Evolutionary conservation across 345 rosid genomes (phyloP), one percentile per base, ranked within the genome.

Genomic region (Pistacia vera): DNA sequence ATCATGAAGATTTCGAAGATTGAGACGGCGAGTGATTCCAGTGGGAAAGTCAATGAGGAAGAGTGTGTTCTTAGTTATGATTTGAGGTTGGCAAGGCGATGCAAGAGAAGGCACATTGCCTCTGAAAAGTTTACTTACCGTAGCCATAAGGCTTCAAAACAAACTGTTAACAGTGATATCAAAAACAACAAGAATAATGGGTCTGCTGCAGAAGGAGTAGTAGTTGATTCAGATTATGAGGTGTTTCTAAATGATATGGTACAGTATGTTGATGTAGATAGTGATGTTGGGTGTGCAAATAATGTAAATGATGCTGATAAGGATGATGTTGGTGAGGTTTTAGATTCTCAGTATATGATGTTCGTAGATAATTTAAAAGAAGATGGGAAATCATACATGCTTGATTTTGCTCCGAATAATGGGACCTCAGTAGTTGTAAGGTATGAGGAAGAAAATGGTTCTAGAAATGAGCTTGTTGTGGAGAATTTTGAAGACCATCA

Each of bases 361-460:
- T 85, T 88, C 78, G 74, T 82, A 65, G 77, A 83, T 57, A 82
- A 85, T 57, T 55, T 81, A 10, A 81, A 76, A 71, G 78, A 16
- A 72, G 79, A 84, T 61, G 78, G 76, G 44, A 44, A 41, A 59
- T 82, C 89, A 41, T 83, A 76, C 66, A 65, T 76, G 22, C 75
- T 81, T 33, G 79, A 78, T 65, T 44, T 71, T 68, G 66, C 84
- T 16, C 17, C 71, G 17, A 44, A 52, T 3, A 65, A 36, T 65
- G 81, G 66, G 70, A 12, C 38, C 41, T 64, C 76, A 0, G 3
- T 70, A 54, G n/a, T 80, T 54, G 72, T 78, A 63, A 79, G 78
- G 76, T 84, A 81, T 1, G 80, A 73, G 63, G 25, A 35, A 41
- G 65, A 75, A 33, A 78, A 33, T 25, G 54, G 48, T 38, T 20